Percentiles rank a stretch among this genome's conserved stretches.
Conservation (phyloP, 352 stramenopile species). For the Pythium graminicola region DNA sequence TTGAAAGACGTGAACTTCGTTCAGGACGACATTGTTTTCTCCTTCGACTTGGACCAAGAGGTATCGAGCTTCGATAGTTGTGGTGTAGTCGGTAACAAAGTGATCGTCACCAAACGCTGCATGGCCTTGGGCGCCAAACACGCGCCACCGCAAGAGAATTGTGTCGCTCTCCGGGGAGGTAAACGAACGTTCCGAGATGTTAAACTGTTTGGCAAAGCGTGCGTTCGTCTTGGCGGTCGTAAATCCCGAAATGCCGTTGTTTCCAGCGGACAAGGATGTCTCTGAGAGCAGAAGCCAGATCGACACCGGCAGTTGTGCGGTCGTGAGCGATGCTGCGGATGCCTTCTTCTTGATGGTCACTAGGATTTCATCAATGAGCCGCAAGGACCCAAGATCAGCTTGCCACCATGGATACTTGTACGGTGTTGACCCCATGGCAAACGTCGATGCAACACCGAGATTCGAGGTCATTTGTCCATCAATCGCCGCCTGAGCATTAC, state of each 20-base stretch:
- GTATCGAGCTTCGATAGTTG: constrained; percentile 35
- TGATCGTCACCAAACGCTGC: constrained; percentile 32
- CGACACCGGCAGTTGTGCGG: constrained; percentile 25
- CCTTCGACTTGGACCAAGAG: constrained; percentile 48
- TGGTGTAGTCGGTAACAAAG: constrained; percentile 31
- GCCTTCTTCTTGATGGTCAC: constrained; percentile 42
- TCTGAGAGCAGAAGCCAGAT: constrained; percentile 53
- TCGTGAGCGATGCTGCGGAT: constrained; percentile 25
- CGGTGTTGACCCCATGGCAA: constrained; percentile 39
- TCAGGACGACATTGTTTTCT: constrained; percentile 50
- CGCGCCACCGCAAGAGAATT: constrained; percentile 47
- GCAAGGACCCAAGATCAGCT: constrained; percentile 27
- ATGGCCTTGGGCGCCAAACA: constrained; percentile 35
- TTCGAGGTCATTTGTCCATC: constrained; percentile 32
- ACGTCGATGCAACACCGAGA: constrained; percentile 37
- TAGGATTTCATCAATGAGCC: constrained; percentile 45
- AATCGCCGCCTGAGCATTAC: constrained; percentile 43
- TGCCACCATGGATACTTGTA: constrained; percentile 64
- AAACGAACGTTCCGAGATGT: constrained; percentile 38
- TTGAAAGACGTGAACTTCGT: constrained; percentile 64
- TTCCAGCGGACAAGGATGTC: constrained; percentile 25
- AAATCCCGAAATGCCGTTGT: constrained; percentile 33
- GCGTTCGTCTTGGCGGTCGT: constrained; percentile 21
- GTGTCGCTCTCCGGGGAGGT: constrained; percentile 31
- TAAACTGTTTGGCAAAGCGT: constrained; percentile 31